Evolutionary conservation across 2,329 filamentous ascomycete genomes (phyloP).

Genomic region (Alternaria sp.): DNA sequence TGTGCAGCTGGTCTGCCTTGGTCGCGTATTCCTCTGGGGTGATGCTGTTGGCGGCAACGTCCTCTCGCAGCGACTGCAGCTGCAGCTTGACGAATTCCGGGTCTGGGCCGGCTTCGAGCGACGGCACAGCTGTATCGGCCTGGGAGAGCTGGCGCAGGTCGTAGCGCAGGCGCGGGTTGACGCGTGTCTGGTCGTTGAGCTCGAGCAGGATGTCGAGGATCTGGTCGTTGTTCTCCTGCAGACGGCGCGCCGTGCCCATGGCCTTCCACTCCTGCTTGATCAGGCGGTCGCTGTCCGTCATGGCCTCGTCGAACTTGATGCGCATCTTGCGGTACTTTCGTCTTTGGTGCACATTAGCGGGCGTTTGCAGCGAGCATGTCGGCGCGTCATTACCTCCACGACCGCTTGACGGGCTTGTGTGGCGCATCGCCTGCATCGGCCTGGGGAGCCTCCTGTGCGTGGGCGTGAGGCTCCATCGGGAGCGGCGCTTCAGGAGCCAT

Average conservation of each 20-base stretch:
- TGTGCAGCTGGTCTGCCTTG: slow-evolving; percentile 42
- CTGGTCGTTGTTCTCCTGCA: slow-evolving; percentile 92
- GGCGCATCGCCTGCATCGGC: slow-evolving; percentile 32
- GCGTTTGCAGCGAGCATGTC: background rate
- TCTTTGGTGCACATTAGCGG: slow-evolving; percentile 43
- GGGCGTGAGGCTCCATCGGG: slow-evolving; percentile 20
- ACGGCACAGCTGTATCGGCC: slow-evolving; percentile 39
- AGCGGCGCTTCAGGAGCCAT: slow-evolving; percentile 43
- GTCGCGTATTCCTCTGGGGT: slow-evolving; percentile 43
- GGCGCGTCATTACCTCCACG: slow-evolving; percentile 47
- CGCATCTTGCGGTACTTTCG: slow-evolving; percentile 97
- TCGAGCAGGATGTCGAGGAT: slow-evolving; percentile 88
- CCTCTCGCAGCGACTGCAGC: slow-evolving; percentile 47
- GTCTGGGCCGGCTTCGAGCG: slow-evolving; percentile 35
- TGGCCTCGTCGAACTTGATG: slow-evolving; percentile 76
- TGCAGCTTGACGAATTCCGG: slow-evolving; percentile 36
- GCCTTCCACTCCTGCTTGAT: slow-evolving; percentile 84
- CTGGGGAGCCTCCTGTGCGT: slow-evolving; percentile 12
- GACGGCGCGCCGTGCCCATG: slow-evolving; percentile 78
- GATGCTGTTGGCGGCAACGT: slow-evolving; percentile 43
- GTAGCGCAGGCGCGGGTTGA: slow-evolving; percentile 77
- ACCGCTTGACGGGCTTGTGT: slow-evolving; percentile 48
- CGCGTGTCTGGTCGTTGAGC: slow-evolving; percentile 83
- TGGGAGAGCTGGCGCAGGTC: slow-evolving; percentile 65
- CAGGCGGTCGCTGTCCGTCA: slow-evolving; percentile 81